Evolutionary conservation across 2,329 filamentous ascomycete genomes (phyloP), one percentile per base, ranked within the genome.

Genomic region (Blumeria hordei): DNA sequence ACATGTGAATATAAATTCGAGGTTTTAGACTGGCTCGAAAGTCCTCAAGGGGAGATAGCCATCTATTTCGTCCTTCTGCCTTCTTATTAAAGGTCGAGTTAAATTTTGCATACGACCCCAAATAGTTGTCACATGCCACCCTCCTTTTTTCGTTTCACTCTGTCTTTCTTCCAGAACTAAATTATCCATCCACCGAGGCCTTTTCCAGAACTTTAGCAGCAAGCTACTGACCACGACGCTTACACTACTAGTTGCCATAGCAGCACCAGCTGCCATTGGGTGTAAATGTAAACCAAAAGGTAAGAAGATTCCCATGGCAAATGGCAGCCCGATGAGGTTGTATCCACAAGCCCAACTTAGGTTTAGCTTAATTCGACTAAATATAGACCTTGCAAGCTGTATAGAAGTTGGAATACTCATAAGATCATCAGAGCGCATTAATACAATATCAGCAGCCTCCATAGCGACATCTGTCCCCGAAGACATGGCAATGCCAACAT

Each of bases 381-480:
- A 96, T 65, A 96, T 95, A 37, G 77, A 78, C 44, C 82, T 79
- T 18, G 86, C 82, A 10, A 98, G 80, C 61, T 87, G 75, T 11
- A 98, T 76, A 12, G 85, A 81, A 0, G 87, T 84, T 0, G 92
- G 85, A n/a, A 98, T 87, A 62, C 90, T 85, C 71, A 96, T 85
- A 3, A 98, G 76, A 63, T 95, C 83, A 59, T 88, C 84, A 0
- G 86, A 85, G 3, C 84, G 81, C 90, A 98, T 98, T 55, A 98
- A 80, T 14, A 98, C 92, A 16, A 98, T 80, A 63, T 94, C 88
- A 0, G 92, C 92, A 0, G 92, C 92, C 70, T 96, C 92, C 80
- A 98, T 94, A 53, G 92, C 92, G 1, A 98, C 90, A 65, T 96
- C 92, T 0, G 92, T 96, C 56, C 92, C 92, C 7, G 82, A 88